These are phyloP conservation scores for Gyrodon lividus DNA, from an alignment of 768 basidiomycete species.

Conservation along the genomic window DNA sequence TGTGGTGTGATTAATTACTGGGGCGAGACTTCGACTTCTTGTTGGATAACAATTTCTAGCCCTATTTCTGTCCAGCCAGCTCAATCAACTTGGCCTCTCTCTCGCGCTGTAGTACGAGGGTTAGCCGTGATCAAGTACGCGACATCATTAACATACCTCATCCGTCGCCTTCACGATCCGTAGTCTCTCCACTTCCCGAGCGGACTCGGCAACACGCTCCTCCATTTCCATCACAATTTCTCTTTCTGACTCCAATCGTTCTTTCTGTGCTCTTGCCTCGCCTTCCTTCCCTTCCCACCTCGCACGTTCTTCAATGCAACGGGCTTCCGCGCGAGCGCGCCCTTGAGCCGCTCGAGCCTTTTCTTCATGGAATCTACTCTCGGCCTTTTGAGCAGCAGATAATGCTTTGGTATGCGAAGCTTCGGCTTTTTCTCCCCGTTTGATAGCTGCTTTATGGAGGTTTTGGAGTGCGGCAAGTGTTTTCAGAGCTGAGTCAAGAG, in stretches of 20 bases:
- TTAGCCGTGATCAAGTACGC: slow-evolving; percentile 1
- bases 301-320: slow-evolving; percentile 53
- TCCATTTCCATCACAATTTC: slow-evolving; percentile 58
- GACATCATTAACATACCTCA: slow-evolving; percentile 39
- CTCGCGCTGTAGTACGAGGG: slow-evolving; percentile 41
- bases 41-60: neutral
- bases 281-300: slow-evolving; percentile 54
- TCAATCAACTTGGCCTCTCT: slow-evolving; percentile 49
- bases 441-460: slow-evolving; percentile 66
- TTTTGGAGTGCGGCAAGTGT: slow-evolving; percentile 68
- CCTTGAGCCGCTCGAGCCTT: slow-evolving; percentile 55
- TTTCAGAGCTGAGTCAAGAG: slow-evolving; percentile 57
- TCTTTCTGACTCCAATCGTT: slow-evolving; percentile 49
- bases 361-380: slow-evolving; percentile 59
- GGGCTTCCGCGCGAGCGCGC: slow-evolving; percentile 45
- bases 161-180: slow-evolving; percentile 65
- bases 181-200: slow-evolving; percentile 69
- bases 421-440: slow-evolving; percentile 62
- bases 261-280: slow-evolving; percentile 45
- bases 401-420: slow-evolving; percentile 52
- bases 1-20: neutral
- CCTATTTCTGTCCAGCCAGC: slow-evolving; percentile 25
- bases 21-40: neutral
- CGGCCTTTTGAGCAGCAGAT: slow-evolving; percentile 58
- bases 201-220: slow-evolving; percentile 64